Evolutionary conservation across 768 basidiomycete genomes (phyloP).

Genomic region (Tulasnella sp.): DNA sequence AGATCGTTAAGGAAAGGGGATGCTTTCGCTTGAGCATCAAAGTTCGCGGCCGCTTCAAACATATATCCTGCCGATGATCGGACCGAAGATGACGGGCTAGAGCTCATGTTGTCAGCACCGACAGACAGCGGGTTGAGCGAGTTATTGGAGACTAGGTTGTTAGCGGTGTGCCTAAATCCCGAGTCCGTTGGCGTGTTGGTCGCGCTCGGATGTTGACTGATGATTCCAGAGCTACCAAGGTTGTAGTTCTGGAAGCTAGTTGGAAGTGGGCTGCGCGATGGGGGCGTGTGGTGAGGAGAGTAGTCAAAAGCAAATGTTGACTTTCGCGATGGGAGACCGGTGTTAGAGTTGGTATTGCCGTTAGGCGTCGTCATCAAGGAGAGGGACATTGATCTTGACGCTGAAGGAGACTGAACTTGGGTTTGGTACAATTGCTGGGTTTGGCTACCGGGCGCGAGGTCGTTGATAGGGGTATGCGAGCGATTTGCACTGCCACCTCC

Average conservation of each 20-base stretch:
- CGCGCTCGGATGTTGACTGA: neutral
- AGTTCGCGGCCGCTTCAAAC: slow-evolving; percentile 21
- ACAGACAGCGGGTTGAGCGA: neutral
- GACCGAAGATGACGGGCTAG: slow-evolving; percentile 11
- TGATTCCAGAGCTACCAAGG: neutral
- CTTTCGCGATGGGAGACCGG: slow-evolving; percentile 4
- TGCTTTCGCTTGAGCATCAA: slow-evolving; percentile 64
- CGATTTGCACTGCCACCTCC: too few relatives aligned
- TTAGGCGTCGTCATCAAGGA: neutral
- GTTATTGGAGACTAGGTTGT: neutral
- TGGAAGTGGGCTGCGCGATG: slow-evolving; percentile 9
- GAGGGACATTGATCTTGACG: slow-evolving; percentile 8
- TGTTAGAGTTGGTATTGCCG: neutral
- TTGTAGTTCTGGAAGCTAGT: slow-evolving; percentile 11
- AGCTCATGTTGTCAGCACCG: slow-evolving; percentile 13
- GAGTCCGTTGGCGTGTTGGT: neutral
- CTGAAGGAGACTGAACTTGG: slow-evolving; percentile 3
- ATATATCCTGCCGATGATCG: slow-evolving; percentile 4
- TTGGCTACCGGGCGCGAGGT: neutral
- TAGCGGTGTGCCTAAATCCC: neutral
- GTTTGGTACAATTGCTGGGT: neutral
- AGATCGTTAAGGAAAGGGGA: slow-evolving; percentile 70
- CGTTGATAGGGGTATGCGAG: neutral
- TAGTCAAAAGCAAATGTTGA: slow-evolving; percentile 5
- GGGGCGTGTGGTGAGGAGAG: neutral